Percentiles rank a stretch among this genome's conserved stretches.
Evolutionary conservation across 1,139 yeast genomes (phyloP).

Genomic region (Debaryomycetaceae sp.): DNA sequence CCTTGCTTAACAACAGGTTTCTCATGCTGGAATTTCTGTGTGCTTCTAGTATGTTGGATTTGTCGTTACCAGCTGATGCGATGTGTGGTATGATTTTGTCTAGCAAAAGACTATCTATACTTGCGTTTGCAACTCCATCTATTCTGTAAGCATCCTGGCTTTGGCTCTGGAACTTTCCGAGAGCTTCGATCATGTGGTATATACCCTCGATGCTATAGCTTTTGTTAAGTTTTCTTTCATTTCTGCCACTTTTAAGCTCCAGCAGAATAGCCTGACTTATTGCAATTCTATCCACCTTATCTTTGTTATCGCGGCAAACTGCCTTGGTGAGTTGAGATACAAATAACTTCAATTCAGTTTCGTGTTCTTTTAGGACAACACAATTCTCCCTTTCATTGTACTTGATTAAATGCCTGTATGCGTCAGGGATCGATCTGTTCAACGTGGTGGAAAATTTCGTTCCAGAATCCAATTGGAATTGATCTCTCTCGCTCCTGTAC

Average conservation of each 20-base stretch:
- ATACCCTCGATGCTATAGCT: constrained; percentile 9
- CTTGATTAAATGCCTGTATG: constrained; percentile 7
- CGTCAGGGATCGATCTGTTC: constrained; percentile 8
- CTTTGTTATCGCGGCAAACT: neutral
- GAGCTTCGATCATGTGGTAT: constrained; percentile 4
- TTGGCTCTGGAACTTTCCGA: constrained; percentile 1
- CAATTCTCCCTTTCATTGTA: constrained; percentile 8
- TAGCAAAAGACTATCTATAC: constrained; percentile 1
- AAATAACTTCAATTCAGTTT: constrained; percentile 8
- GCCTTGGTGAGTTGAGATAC: constrained; percentile 5
- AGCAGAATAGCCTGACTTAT: constrained; percentile 6
- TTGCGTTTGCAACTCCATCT: neutral
- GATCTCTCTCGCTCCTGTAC: neutral
- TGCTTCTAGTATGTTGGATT: neutral
- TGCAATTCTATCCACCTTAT: constrained; percentile 4
- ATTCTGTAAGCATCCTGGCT: neutral
- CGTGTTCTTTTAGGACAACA: constrained; percentile 9
- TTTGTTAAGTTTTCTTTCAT: constrained; percentile 11
- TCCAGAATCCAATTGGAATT: constrained; percentile 3
- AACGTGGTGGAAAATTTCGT: constrained; percentile 6
- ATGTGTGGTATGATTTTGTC: constrained; percentile 3
- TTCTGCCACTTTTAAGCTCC: constrained; percentile 11
- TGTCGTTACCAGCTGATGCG: neutral
- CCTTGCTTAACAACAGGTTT: neutral
- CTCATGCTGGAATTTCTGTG: neutral